Conservation (phyloP, 306 rosid genomes). For the barrel medic (Medicago truncatula) region MtrunA17r5.0-ANR NC_053044.1:23458001-23458500, state of each 20-base stretch:
- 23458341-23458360: too few species aligned
- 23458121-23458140: slow-evolving; percentile 28
- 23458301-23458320: background rate
- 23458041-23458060: slow-evolving; percentile 29
- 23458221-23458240: slow-evolving; percentile 3
- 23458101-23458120: slow-evolving; percentile 23
- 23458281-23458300: background rate
- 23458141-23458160: slow-evolving; percentile 33
- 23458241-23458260: background rate
- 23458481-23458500: too few species aligned
- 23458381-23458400: too few species aligned
- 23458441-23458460: background rate
- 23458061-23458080: slow-evolving; percentile 18
- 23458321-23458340: too few species aligned
- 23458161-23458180: slow-evolving; percentile 27
- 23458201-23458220: background rate
- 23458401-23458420: too few species aligned
- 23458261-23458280: background rate
- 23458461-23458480: background rate
- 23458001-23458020: slow-evolving; percentile 34
- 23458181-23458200: background rate
- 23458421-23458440: too few species aligned
- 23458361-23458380: too few species aligned
- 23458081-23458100: slow-evolving; percentile 38
- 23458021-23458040: slow-evolving; percentile 33